A percentile compares a stretch with the other conserved stretches of the same genome.
Evolutionary conservation across 768 basidiomycete genomes (phyloP).

Genomic region (Amanita fuliginea): DNA sequence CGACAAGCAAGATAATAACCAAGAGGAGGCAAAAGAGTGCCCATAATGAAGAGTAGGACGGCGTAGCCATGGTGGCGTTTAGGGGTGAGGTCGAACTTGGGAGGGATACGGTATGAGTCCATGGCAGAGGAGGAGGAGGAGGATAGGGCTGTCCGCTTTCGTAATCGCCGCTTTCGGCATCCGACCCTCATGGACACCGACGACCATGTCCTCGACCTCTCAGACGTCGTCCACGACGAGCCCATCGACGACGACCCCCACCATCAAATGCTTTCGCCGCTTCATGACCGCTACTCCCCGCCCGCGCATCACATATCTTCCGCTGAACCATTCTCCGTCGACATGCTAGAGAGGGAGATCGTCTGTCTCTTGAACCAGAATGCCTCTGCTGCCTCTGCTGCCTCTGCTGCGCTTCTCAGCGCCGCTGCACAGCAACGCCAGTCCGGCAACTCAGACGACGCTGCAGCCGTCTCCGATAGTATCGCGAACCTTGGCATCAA

Average conservation of each 20-base stretch:
- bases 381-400: constrained; percentile 56
- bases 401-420: constrained; percentile 49
- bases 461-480: constrained; percentile 18
- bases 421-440: constrained; percentile 65
- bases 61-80: constrained; percentile 73
- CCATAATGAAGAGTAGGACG: constrained; percentile 73
- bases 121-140: constrained; percentile 1
- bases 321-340: constrained; percentile 48
- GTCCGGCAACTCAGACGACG: constrained; percentile 16
- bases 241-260: constrained; percentile 48
- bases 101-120: constrained; percentile 26
- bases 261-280: constrained; percentile 24
- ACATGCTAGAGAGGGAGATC: constrained; percentile 71
- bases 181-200: constrained; percentile 36
- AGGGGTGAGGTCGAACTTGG: constrained; percentile 54
- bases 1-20: constrained; percentile 31
- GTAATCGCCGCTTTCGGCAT: constrained; percentile 5
- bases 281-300: constrained; percentile 26
- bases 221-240: constrained; percentile 79
- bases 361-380: constrained; percentile 66
- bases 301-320: constrained; percentile 24
- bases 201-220: constrained; percentile 61
- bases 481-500: constrained; percentile 40
- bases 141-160: background rate
- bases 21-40: constrained; percentile 85